These are phyloP conservation scores for Leishmania tarentolae DNA, from an alignment of 208 protist species.

Conservation along the genomic window DNA sequence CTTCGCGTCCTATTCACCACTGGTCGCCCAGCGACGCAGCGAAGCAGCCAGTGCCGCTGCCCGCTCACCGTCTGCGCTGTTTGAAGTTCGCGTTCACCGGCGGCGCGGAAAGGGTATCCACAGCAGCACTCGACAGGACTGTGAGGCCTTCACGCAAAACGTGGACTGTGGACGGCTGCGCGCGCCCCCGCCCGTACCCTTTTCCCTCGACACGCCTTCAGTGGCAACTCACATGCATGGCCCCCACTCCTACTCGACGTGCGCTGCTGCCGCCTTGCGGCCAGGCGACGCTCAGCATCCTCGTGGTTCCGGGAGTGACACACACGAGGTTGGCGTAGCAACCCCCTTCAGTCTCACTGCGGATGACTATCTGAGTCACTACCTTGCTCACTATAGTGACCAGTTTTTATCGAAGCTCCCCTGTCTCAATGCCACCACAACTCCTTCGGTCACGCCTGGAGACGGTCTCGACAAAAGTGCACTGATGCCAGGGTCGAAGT, in stretches of 20 bases:
- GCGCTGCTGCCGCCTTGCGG: background rate
- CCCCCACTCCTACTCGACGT: background rate
- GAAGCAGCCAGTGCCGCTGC: background rate
- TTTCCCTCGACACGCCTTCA: background rate
- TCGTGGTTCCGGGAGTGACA: background rate
- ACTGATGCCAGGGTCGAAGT: background rate
- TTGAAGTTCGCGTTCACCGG: conserved; percentile 10
- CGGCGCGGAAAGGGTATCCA: background rate
- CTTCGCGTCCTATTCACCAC: conserved; percentile 17
- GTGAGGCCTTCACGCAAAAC: background rate
- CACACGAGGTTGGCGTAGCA: background rate
- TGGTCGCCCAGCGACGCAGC: background rate
- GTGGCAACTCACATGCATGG: background rate
- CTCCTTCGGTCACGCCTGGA: background rate
- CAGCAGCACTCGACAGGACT: background rate
- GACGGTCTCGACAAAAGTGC: background rate
- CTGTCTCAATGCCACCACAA: background rate
- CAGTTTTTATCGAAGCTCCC: background rate
- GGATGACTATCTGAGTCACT: conserved; percentile 20
- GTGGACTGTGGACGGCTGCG: background rate
- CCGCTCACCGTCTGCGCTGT: background rate
- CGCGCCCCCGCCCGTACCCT: background rate
- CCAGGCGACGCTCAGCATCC: background rate
- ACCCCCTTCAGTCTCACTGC: background rate
- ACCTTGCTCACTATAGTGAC: conserved; percentile 23